Conservation (phyloP, 129 eudicot genomes). For the Arctium minus region DNA sequence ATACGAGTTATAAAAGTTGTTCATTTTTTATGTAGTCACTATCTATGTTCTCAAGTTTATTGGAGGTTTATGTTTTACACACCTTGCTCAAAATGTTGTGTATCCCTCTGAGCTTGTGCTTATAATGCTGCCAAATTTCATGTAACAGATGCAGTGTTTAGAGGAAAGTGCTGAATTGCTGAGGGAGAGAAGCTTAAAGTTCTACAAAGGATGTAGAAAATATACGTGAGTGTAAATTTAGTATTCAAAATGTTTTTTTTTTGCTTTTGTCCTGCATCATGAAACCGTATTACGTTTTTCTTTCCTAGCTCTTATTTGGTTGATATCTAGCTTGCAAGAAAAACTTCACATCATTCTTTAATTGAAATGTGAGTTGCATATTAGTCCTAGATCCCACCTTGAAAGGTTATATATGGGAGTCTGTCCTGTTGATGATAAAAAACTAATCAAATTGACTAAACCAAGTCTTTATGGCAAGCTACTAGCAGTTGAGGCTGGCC, state of each 20-base stretch:
- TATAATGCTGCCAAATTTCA: conserved; percentile 1
- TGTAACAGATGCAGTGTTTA: conserved; percentile 79
- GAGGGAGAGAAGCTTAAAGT: conserved; percentile 89
- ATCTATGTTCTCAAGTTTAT: background rate
- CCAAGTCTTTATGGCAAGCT: too few species aligned
- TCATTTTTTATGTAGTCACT: background rate
- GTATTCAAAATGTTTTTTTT: background rate
- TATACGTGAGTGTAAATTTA: conserved; percentile 66
- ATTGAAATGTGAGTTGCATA: background rate
- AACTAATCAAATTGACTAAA: too few species aligned
- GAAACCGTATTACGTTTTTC: background rate
- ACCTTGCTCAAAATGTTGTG: background rate
- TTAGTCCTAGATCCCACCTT: background rate
- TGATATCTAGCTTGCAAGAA: background rate
- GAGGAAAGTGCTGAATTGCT: conserved; percentile 95
- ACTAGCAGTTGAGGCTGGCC: too few species aligned
- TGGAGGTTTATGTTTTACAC: conserved; percentile 7
- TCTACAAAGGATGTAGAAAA: conserved; percentile 95
- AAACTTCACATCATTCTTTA: background rate
- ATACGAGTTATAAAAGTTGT: background rate
- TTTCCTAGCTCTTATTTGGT: background rate
- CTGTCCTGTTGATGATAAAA: too few species aligned
- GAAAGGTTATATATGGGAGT: too few species aligned
- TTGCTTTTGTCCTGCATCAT: background rate
- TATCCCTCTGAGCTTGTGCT: background rate